Conservation (phyloP, 371 early-diverging fungal genomes). For the Lichtheimia ornata region DNA sequence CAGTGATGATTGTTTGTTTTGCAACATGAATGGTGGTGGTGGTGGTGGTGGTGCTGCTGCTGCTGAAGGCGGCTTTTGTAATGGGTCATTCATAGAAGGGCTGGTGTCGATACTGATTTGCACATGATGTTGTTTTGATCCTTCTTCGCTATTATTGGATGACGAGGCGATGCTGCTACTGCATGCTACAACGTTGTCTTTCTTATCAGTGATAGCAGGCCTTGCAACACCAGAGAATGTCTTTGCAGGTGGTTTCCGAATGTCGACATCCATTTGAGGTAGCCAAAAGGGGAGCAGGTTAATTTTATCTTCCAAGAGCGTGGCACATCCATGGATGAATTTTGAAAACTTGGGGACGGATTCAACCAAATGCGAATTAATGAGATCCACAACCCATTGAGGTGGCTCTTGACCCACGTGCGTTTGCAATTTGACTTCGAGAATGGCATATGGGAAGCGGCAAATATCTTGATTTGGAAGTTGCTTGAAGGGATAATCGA, state of each 20-base stretch:
- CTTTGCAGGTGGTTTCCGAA: slow-evolving; percentile 70
- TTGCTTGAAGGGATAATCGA: slow-evolving; percentile 91
- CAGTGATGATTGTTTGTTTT: neutral
- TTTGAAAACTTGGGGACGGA: slow-evolving; percentile 99
- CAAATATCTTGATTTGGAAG: slow-evolving; percentile 85
- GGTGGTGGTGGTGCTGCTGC: too few species aligned
- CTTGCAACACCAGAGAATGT: slow-evolving; percentile 39
- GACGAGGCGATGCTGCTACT: slow-evolving; percentile 18
- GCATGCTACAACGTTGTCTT: slow-evolving; percentile 21
- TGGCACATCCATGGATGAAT: slow-evolving; percentile 97
- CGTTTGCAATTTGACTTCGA: slow-evolving; percentile 98
- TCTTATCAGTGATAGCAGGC: slow-evolving; percentile 24
- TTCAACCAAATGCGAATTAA: slow-evolving; percentile 91
- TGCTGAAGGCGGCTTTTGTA: too few species aligned
- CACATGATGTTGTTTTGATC: slow-evolving; percentile 31
- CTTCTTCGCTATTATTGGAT: slow-evolving; percentile 27
- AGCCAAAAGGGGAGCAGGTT: slow-evolving; percentile 97
- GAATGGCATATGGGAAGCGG: slow-evolving; percentile 96
- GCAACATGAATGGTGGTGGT: neutral
- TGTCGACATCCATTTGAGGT: slow-evolving; percentile 96
- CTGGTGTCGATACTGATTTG: slow-evolving; percentile 11
- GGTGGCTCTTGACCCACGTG: slow-evolving; percentile 92
- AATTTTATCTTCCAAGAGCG: slow-evolving; percentile 87
- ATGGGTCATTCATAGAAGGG: neutral
- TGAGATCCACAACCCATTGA: slow-evolving; percentile 93